Base-by-base conservation (phyloP, 2,329 filamentous ascomycete species). In the Hypoxylon sp. region DNA sequence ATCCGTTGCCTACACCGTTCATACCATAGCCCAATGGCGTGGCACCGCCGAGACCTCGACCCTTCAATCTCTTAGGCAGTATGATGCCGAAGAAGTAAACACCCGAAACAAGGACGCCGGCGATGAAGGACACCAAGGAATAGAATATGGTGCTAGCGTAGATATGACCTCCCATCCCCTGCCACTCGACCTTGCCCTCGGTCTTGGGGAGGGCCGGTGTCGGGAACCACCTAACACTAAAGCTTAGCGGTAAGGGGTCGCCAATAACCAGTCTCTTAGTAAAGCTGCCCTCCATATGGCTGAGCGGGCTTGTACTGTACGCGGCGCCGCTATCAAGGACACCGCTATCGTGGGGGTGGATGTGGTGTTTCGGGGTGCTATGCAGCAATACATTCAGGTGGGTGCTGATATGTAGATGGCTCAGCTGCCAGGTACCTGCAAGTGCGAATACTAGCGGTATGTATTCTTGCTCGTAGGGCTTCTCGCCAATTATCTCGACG, bases 381-480 rank as follows among this genome's bases (percentile, higher is more conserved):
- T 95, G 96, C 72, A 98, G 85, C 60, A 98, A 84, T 67, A 98
- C 90, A 78, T 98, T 98, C 79, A 98, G 86, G 76, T 93, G 90
- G 5, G 94, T 95, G 76, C 91, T 92, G 72, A 99, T 89, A 81
- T 98, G 96, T 74, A 99, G 85, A 80, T 98, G 96, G 79, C 90
- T 93, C 55, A 91, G 84, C 81, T 99, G 94, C 19, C 98, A 85
- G 0, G 93, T 97, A 1, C 96, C 96, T 11, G 94, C 91, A 17
- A 99, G 83, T 2, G 94, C 94, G 70, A 99, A 93, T 5, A 97
- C 91, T 38, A 97, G 85, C 0, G 95, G 94, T 13, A 95, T 92
- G 81, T 92, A 94, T 76, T 90, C 87, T 61, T 83, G 84, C 63
- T 80, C 80, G 36, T 81, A 79, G 1, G 80, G 80, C 69, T 79